Conservation (phyloP, 495 filamentous ascomycete genomes). For the Penicillium atrosanguineum region DNA sequence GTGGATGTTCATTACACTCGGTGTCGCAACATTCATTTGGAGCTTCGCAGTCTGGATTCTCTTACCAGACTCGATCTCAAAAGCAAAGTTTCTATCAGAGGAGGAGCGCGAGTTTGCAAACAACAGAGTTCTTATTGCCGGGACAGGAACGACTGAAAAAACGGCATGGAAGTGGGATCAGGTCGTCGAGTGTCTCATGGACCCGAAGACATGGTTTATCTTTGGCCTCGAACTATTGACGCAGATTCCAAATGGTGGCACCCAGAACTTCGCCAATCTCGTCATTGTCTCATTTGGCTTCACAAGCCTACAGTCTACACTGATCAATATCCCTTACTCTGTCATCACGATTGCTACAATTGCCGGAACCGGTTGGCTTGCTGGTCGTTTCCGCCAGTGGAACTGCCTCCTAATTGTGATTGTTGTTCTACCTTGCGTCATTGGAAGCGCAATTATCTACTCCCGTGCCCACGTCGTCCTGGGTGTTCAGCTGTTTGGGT, state of each 20-base stretch:
- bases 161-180: slow-evolving; percentile 57
- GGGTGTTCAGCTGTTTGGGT: slow-evolving; percentile 54
- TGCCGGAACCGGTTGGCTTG: slow-evolving; percentile 37
- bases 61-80: slow-evolving; percentile 62
- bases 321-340: slow-evolving; percentile 43
- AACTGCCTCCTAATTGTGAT: slow-evolving; percentile 34
- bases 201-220: slow-evolving; percentile 60
- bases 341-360: slow-evolving; percentile 39
- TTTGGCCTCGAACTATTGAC: slow-evolving; percentile 55
- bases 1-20: slow-evolving; percentile 53
- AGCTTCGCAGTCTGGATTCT: slow-evolving; percentile 50
- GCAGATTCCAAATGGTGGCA: slow-evolving; percentile 44
- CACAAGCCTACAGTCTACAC: slow-evolving; percentile 37
- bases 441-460: slow-evolving; percentile 61
- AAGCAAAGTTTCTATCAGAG: slow-evolving; percentile 54
- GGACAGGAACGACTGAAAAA: slow-evolving; percentile 49
- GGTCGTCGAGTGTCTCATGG: slow-evolving; percentile 48
- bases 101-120: slow-evolving; percentile 55
- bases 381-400: slow-evolving; percentile 27
- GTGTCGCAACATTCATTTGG: slow-evolving; percentile 53
- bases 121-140: slow-evolving; percentile 42
- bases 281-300: slow-evolving; percentile 46
- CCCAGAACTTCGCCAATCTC: slow-evolving; percentile 45
- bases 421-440: slow-evolving; percentile 33
- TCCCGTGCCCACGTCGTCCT: slow-evolving; percentile 46